Conservation (phyloP, 2,329 filamentous ascomycete genomes). For the Pseudopithomyces chartarum region DNA sequence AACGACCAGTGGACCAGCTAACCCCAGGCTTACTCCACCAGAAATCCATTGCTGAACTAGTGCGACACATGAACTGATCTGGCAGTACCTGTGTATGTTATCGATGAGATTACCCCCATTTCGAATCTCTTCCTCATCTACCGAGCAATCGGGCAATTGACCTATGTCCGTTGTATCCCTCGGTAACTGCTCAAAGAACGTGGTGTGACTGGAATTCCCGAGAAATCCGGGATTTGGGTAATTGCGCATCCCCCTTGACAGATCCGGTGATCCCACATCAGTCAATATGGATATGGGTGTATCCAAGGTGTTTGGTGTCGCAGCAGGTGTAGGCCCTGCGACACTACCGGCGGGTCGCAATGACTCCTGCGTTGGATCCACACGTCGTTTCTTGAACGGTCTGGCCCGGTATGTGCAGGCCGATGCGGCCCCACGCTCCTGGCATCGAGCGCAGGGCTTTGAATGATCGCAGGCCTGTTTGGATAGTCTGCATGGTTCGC, state of each 20-base stretch:
- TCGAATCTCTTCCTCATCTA: background rate
- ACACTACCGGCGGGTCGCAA: background rate
- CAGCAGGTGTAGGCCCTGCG: background rate
- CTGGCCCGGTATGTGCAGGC: constrained; percentile 3
- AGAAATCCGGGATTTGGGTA: constrained; percentile 41
- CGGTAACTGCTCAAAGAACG: constrained; percentile 39
- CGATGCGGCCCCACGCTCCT: background rate
- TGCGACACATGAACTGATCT: constrained; percentile 16
- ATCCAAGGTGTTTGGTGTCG: background rate
- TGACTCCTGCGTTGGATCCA: background rate
- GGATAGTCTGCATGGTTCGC: constrained; percentile 5
- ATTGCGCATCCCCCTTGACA: background rate
- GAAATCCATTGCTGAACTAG: constrained; percentile 29
- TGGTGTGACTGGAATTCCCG: constrained; percentile 36
- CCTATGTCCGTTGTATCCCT: background rate
- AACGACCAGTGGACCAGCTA: constrained; percentile 25
- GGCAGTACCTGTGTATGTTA: constrained; percentile 9
- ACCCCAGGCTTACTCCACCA: constrained; percentile 29
- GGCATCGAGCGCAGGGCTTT: constrained; percentile 5
- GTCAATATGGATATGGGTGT: background rate
- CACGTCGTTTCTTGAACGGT: constrained; percentile 8
- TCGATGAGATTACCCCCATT: constrained; percentile 4
- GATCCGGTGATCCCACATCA: background rate
- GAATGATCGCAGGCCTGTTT: constrained; percentile 9
- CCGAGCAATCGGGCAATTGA: constrained; percentile 3